phyloP scores from a whole-genome alignment of 164 flowering plant species.

The Tetracentron sinense region DNA sequence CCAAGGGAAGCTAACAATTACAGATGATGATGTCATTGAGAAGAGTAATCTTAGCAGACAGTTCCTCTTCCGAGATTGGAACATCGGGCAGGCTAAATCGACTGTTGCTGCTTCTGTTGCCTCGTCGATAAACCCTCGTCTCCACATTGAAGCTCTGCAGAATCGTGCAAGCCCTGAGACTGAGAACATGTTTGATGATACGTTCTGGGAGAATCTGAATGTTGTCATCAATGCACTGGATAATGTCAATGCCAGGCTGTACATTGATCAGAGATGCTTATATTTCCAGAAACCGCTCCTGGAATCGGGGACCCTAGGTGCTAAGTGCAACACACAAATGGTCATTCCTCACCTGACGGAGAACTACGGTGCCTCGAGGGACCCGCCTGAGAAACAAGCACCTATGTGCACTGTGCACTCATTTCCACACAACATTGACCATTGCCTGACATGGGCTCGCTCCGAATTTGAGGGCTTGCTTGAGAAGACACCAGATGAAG shows the following conservation, averaged over 20 bases:
- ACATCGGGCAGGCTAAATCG: conserved; percentile 90
- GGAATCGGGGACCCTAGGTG: conserved; percentile 87
- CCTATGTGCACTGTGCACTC: conserved; percentile 96
- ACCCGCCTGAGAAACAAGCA: conserved; percentile 91
- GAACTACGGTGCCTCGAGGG: conserved; percentile 87
- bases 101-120: conserved; percentile 90
- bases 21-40: conserved; percentile 94
- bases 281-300: conserved; percentile 89
- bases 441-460: conserved; percentile 92
- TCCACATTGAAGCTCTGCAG: conserved; percentile 72
- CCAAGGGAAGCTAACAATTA: conserved; percentile 62
- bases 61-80: conserved; percentile 92
- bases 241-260: conserved; percentile 82
- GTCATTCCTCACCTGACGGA: conserved; percentile 87
- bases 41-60: conserved; percentile 92
- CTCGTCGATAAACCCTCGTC: conserved; percentile 44
- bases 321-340: conserved; percentile 94
- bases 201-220: conserved; percentile 74
- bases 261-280: conserved; percentile 79
- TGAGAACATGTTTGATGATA: conserved; percentile 75
- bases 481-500: conserved; percentile 92
- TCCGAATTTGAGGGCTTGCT: conserved; percentile 92
- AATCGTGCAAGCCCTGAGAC: conserved; percentile 80
- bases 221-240: conserved; percentile 78
- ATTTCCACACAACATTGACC: conserved; percentile 89